Evolutionary conservation across 2,329 filamentous ascomycete species (phyloP).

Genomic region (Pseudogymnoascus sp.): DNA sequence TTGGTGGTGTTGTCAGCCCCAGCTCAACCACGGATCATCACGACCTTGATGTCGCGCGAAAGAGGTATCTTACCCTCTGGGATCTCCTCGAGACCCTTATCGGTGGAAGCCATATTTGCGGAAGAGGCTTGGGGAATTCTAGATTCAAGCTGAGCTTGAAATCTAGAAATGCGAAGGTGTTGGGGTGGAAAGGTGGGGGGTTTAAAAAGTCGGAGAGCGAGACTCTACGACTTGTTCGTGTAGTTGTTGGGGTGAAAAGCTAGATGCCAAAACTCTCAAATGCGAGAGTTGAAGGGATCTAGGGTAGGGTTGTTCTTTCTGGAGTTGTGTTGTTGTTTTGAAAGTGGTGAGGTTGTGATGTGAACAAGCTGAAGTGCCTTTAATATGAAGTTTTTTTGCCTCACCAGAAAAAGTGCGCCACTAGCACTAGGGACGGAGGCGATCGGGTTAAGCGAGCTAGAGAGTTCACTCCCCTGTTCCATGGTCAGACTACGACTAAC

Average conservation of each 20-base stretch:
- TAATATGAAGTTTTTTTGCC: slow-evolving; percentile 10
- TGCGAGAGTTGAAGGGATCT: slow-evolving; percentile 29
- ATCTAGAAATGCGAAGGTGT: slow-evolving; percentile 46
- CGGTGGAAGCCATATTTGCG: slow-evolving; percentile 93
- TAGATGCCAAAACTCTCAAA: slow-evolving; percentile 43
- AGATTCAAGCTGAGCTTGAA: slow-evolving; percentile 72
- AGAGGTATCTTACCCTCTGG: slow-evolving; percentile 69
- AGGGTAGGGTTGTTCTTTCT: slow-evolving; percentile 14
- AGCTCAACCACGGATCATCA: not conserved
- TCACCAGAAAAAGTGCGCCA: slow-evolving; percentile 8
- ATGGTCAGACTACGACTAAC: not conserved
- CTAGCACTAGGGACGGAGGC: slow-evolving; percentile 8
- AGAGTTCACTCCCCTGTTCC: not conserved
- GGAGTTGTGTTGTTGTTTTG: slow-evolving; percentile 1
- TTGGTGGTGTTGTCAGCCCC: slow-evolving; percentile 21
- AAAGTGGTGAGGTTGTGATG: slow-evolving; percentile 1
- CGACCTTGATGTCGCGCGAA: not conserved
- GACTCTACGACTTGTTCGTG: slow-evolving; percentile 25
- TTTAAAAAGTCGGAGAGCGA: slow-evolving; percentile 23
- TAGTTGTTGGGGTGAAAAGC: slow-evolving; percentile 30
- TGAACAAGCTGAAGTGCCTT: slow-evolving; percentile 6
- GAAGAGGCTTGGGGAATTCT: slow-evolving; percentile 41
- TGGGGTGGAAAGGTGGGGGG: slow-evolving; percentile 21
- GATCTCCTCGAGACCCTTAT: slow-evolving; percentile 97
- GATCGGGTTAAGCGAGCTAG: slow-evolving; percentile 13